phyloP scores from a whole-genome alignment of 1,139 yeast genomes.

The Magnusiomyces paraingens region DNA sequence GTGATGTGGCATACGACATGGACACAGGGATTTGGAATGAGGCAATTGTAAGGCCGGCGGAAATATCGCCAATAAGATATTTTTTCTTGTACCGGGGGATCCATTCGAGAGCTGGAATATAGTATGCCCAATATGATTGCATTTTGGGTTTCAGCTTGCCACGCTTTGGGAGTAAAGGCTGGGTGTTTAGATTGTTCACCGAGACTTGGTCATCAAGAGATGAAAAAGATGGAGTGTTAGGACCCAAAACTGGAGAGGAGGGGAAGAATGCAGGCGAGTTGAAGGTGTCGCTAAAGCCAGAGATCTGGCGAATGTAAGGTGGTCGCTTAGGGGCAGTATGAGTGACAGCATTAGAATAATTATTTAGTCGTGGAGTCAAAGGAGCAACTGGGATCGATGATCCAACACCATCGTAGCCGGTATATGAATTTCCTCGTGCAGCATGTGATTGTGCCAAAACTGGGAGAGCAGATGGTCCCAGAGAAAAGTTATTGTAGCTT shows the following conservation, averaged over 20 bases:
- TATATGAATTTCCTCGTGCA: too few relatives aligned
- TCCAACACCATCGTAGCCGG: too few relatives aligned
- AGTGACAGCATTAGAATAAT: too few relatives aligned
- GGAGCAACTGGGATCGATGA: too few relatives aligned
- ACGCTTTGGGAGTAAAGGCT: slow-evolving; percentile 9
- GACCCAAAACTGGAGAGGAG: not conserved
- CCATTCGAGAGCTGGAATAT: slow-evolving; percentile 81
- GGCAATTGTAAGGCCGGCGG: slow-evolving; percentile 84
- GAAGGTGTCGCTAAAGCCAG: slow-evolving; percentile 8
- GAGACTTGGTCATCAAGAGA: not conserved
- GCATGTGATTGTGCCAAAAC: too few relatives aligned
- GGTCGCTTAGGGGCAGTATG: slow-evolving; percentile 8
- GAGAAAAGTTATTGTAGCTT: too few relatives aligned
- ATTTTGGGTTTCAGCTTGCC: slow-evolving; percentile 17
- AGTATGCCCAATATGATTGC: slow-evolving; percentile 47
- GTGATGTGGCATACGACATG: slow-evolving; percentile 79
- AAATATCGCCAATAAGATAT: slow-evolving; percentile 62
- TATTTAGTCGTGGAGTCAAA: too few relatives aligned
- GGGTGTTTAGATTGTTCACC: not conserved
- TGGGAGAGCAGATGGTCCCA: too few relatives aligned
- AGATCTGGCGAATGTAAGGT: slow-evolving; percentile 15
- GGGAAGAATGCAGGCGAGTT: slow-evolving; percentile 1
- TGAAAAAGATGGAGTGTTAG: not conserved
- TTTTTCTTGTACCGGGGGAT: slow-evolving; percentile 49
- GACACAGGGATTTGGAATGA: slow-evolving; percentile 89